Conservation (phyloP, 176 grass and related monocot genomes). For the Ampelocalamus luodianensis region DNA sequence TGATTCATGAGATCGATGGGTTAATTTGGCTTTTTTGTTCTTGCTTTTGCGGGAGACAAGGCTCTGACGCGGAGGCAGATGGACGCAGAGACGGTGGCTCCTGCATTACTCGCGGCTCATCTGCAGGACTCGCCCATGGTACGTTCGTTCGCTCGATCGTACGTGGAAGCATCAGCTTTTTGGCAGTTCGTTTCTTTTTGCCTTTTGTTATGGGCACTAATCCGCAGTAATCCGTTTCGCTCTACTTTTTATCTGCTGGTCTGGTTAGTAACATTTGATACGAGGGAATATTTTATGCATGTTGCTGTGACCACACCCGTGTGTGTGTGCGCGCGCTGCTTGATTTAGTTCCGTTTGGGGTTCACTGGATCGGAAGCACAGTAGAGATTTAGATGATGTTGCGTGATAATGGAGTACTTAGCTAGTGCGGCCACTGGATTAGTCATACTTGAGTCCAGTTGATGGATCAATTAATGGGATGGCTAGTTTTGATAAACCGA, state of each 20-base stretch:
- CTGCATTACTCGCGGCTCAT: constrained; percentile 34
- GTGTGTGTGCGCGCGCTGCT: neutral
- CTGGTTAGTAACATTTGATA: neutral
- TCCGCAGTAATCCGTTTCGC: neutral
- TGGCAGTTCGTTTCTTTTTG: neutral
- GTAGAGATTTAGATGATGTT: neutral
- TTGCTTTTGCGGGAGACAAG: constrained; percentile 14
- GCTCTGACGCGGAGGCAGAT: constrained; percentile 40
- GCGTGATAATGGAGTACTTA: neutral
- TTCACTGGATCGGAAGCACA: neutral
- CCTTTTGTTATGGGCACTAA: neutral
- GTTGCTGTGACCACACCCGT: neutral
- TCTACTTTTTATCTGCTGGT: neutral
- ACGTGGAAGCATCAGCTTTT: neutral
- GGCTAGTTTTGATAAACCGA: neutral
- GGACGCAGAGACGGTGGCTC: constrained; percentile 47
- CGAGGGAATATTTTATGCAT: neutral
- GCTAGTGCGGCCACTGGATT: neutral
- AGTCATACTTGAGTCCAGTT: neutral
- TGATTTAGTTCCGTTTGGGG: neutral
- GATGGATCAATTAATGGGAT: no score
- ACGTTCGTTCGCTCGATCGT: constrained; percentile 6
- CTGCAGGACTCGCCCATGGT: constrained; percentile 50
- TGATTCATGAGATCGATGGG: constrained; percentile 3
- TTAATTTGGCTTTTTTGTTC: constrained; percentile 12